phyloP scores from a whole-genome alignment of 768 basidiomycete species.

The Podaxis pistillaris region DNA sequence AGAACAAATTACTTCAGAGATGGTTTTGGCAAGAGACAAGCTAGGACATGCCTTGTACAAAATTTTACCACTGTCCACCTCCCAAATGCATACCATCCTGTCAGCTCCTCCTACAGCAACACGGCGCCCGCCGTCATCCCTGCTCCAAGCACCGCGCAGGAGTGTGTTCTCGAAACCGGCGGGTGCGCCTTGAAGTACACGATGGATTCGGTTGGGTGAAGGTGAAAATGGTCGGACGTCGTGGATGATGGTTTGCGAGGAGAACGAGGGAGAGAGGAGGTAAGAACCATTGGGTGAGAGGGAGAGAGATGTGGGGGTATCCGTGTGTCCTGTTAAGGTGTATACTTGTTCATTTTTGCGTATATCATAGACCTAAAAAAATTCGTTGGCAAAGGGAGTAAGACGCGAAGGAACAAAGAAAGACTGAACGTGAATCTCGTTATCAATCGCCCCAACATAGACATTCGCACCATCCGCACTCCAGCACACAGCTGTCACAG shows the following conservation, averaged over 20 bases:
- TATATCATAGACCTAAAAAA: conserved; percentile 79
- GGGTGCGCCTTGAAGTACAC: conserved; percentile 78
- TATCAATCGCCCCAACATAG: conserved; percentile 92
- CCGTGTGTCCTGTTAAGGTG: conserved; percentile 79
- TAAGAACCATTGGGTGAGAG: conserved; percentile 87
- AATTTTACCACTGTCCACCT: conserved; percentile 72
- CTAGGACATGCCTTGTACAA: conserved; percentile 65
- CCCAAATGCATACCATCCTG: conserved; percentile 84
- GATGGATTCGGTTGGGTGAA: conserved; percentile 76
- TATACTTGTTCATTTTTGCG: conserved; percentile 83
- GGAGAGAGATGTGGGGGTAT: conserved; percentile 91
- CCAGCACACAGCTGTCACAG: conserved; percentile 92
- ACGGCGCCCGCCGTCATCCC: conserved; percentile 75
- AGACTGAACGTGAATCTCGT: conserved; percentile 85
- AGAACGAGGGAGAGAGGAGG: conserved; percentile 88
- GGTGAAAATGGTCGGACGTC: conserved; percentile 94
- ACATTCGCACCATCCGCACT: conserved; percentile 86
- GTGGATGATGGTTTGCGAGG: conserved; percentile 86
- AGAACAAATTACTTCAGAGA: background rate
- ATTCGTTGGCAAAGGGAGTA: background rate
- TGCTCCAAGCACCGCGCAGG: conserved; percentile 85
- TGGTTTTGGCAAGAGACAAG: background rate
- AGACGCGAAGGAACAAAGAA: background rate
- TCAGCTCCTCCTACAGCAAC: conserved; percentile 91
- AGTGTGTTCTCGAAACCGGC: conserved; percentile 93